phyloP scores from a whole-genome alignment of 2,329 filamentous ascomycete genomes.

The Cyclaneusma minus region DNA sequence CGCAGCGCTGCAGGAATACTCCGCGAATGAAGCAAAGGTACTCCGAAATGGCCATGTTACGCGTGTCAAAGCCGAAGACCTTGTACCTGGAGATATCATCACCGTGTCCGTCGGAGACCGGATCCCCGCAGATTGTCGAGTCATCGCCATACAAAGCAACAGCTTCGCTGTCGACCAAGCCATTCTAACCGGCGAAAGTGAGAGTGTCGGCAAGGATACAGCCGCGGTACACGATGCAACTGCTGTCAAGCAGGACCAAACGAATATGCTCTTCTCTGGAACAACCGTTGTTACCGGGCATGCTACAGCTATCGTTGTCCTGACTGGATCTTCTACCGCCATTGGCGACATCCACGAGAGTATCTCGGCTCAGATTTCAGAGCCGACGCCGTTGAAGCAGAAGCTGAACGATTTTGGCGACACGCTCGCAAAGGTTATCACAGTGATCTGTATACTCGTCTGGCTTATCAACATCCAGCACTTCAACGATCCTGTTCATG shows the following conservation, averaged over 20 bases:
- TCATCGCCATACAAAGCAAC: constrained; percentile 88
- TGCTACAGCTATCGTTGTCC: constrained; percentile 76
- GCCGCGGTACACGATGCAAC: constrained; percentile 54
- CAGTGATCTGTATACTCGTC: constrained; percentile 86
- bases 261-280: constrained; percentile 96
- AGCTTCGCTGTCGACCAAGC: constrained; percentile 95
- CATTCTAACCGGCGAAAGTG: constrained; percentile 91
- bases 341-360: constrained; percentile 99
- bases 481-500: constrained; percentile 89
- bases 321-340: constrained; percentile 80
- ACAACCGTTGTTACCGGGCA: constrained; percentile 93
- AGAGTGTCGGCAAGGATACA: constrained; percentile 83
- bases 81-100: constrained; percentile 89
- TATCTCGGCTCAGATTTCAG: constrained; percentile 94
- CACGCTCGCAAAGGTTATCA: constrained; percentile 92
- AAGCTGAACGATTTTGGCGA: constrained; percentile 98
- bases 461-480: constrained; percentile 98
- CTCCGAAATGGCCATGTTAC: constrained; percentile 61
- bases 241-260: constrained; percentile 92
- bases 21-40: constrained; percentile 92
- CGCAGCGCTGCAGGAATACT: constrained; percentile 95
- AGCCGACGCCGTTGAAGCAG: constrained; percentile 93
- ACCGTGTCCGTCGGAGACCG: constrained; percentile 81
- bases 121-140: constrained; percentile 84
- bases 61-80: constrained; percentile 84